Percentiles rank a stretch among this genome's conserved stretches.
phyloP scores from a whole-genome alignment of 192 early-diverging fungal genomes.

The Rhizoclosmatium globosum region DNA sequence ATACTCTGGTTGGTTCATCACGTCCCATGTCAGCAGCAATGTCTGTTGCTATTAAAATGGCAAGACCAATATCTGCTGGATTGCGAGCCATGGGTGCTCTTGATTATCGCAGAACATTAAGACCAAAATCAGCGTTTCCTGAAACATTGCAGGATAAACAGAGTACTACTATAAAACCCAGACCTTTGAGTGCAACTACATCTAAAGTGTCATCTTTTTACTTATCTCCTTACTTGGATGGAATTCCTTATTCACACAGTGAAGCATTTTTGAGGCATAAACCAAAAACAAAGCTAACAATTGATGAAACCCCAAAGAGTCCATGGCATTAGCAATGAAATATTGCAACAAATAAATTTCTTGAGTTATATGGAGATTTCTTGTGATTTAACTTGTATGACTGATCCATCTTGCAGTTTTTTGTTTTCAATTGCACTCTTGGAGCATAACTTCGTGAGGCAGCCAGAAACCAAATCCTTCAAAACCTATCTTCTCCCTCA shows the following conservation, averaged over 20 bases:
- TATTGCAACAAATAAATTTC: no score
- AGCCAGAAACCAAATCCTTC: no score
- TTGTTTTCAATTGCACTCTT: no score
- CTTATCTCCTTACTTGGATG: not conserved
- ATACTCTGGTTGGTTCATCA: not conserved
- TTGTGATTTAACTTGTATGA: no score
- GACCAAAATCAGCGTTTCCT: not conserved
- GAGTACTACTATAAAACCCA: no score
- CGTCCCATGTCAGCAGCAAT: conserved; percentile 6
- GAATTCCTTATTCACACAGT: not conserved
- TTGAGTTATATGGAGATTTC: no score
- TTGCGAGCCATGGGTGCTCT: not conserved
- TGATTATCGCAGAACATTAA: conserved; percentile 6
- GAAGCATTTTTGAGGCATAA: not conserved
- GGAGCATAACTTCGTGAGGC: no score
- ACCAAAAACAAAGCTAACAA: not conserved
- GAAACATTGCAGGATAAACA: no score
- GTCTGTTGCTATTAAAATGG: conserved; percentile 11
- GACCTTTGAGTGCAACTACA: not conserved
- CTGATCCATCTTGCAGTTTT: no score
- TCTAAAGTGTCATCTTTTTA: not conserved
- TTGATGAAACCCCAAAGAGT: not conserved
- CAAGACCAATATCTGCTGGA: conserved; percentile 28
- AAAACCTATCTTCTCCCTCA: no score
- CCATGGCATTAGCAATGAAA: not conserved